phyloP scores from a whole-genome alignment of 768 basidiomycete species.

The Mycena latifolia region DNA sequence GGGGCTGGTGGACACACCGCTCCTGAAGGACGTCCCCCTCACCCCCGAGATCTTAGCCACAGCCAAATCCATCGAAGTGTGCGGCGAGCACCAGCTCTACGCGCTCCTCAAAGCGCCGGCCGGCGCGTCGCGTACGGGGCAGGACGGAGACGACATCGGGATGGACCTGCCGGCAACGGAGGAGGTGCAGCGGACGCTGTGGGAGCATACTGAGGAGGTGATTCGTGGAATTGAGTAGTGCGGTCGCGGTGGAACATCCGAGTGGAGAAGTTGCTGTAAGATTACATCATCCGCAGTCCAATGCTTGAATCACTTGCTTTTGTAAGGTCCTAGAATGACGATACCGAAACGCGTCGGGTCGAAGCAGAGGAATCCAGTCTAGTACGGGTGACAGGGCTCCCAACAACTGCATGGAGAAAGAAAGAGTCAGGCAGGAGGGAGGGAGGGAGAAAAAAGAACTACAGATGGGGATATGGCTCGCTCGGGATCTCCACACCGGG shows the following conservation, averaged over 20 bases:
- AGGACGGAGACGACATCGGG: constrained; percentile 30
- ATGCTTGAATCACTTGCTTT: constrained; percentile 10
- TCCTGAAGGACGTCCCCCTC: constrained; percentile 14
- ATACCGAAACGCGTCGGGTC: constrained; percentile 1
- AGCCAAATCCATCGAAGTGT: constrained; percentile 20
- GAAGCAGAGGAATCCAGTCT: constrained; percentile 1
- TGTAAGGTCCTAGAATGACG: neutral
- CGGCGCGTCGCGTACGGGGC: constrained; percentile 10
- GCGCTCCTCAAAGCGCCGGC: constrained; percentile 26
- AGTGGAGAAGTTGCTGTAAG: constrained; percentile 10
- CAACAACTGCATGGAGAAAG: too few species aligned
- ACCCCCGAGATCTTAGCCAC: constrained; percentile 1
- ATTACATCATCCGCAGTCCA: constrained; percentile 9
- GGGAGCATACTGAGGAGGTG: constrained; percentile 33
- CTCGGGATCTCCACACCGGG: too few species aligned
- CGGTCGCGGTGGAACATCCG: constrained; percentile 12
- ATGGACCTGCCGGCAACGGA: constrained; percentile 15
- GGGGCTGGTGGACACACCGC: constrained; percentile 9
- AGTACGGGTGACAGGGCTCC: neutral
- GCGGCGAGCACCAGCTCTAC: constrained; percentile 30
- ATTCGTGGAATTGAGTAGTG: constrained; percentile 18
- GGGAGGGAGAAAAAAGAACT: too few species aligned
- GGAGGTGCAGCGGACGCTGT: constrained; percentile 24
- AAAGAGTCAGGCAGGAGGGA: too few species aligned
- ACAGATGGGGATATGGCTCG: too few species aligned